phyloP scores from a whole-genome alignment of 2,329 filamentous ascomycete species.

The Sclerotinia trifoliorum region DNA sequence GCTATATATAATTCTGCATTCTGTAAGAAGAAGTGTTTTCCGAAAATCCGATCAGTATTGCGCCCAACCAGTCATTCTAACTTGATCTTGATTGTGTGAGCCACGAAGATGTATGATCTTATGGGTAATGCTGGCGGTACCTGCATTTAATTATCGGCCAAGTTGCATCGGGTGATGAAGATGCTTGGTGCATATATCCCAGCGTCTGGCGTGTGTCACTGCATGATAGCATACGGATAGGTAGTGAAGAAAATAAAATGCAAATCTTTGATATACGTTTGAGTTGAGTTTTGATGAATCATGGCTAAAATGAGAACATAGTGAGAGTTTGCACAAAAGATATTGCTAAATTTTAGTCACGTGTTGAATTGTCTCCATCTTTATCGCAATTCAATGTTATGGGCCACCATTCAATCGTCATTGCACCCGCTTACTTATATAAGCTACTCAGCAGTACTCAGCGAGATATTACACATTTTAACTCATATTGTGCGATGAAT shows the following conservation, averaged over 20 bases:
- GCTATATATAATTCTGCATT: slow-evolving; percentile 6
- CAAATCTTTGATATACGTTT: not conserved
- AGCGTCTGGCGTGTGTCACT: not conserved
- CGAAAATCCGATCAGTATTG: not conserved
- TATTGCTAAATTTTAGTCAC: not conserved
- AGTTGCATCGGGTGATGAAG: not conserved
- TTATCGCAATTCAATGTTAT: not conserved
- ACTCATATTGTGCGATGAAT: too few relatives aligned
- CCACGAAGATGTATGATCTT: not conserved
- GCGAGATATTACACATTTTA: too few relatives aligned
- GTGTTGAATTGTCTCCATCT: not conserved
- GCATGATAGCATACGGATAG: not conserved
- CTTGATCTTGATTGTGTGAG: not conserved
- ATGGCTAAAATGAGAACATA: not conserved
- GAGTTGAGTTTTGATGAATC: not conserved
- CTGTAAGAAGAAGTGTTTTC: slow-evolving; percentile 5
- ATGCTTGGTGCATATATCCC: not conserved
- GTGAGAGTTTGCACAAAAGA: not conserved
- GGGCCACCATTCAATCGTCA: too few relatives aligned
- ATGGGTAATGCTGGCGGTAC: slow-evolving; percentile 9
- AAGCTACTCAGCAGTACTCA: too few relatives aligned
- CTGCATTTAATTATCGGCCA: not conserved
- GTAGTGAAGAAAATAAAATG: not conserved
- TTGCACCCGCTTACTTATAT: too few relatives aligned
- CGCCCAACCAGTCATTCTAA: not conserved